These are phyloP conservation scores for Rhodotorula sp. DNA, from an alignment of 1,284 basidiomycete genomes.

Conservation along the genomic window DNA sequence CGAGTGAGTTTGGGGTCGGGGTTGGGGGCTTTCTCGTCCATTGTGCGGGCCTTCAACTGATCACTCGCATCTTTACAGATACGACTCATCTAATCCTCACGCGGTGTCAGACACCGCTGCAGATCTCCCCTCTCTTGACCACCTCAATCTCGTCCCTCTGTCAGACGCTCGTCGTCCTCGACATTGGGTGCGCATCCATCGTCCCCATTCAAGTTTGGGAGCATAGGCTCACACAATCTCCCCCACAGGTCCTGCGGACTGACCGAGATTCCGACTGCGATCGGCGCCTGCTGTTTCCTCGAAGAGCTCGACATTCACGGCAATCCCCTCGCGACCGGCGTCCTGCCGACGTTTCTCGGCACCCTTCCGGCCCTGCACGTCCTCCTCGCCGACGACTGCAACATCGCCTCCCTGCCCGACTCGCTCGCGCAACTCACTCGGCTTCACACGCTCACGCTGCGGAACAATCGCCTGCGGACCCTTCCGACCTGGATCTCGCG, in stretches of 20 bases:
- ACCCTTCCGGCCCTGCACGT: conserved; percentile 75
- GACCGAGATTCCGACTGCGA: conserved; percentile 70
- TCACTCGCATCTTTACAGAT: conserved; percentile 53
- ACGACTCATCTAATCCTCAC: conserved; percentile 85
- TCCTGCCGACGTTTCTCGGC: conserved; percentile 76
- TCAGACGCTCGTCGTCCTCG: conserved; percentile 76
- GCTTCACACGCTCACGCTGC: conserved; percentile 47
- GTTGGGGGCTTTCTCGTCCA: neutral
- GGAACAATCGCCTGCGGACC: conserved; percentile 81
- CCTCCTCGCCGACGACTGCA: conserved; percentile 83
- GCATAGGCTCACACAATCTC: neutral
- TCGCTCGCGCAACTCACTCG: conserved; percentile 67
- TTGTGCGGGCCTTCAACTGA: neutral
- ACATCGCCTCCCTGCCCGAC: conserved; percentile 57
- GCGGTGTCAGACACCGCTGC: conserved; percentile 69
- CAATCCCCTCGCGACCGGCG: conserved; percentile 69
- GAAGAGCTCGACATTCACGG: conserved; percentile 92
- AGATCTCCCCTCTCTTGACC: conserved; percentile 70
- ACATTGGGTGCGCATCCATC: conserved; percentile 61
- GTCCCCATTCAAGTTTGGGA: neutral
- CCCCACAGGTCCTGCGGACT: conserved; percentile 55
- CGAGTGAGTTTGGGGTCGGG: conserved; percentile 6
- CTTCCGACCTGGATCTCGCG: conserved; percentile 91
- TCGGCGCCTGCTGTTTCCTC: conserved; percentile 62
- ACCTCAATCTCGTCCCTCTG: conserved; percentile 66